Evolutionary conservation across 1,139 yeast genomes (phyloP).

Genomic region (Casaregolazyma lundiana): DNA sequence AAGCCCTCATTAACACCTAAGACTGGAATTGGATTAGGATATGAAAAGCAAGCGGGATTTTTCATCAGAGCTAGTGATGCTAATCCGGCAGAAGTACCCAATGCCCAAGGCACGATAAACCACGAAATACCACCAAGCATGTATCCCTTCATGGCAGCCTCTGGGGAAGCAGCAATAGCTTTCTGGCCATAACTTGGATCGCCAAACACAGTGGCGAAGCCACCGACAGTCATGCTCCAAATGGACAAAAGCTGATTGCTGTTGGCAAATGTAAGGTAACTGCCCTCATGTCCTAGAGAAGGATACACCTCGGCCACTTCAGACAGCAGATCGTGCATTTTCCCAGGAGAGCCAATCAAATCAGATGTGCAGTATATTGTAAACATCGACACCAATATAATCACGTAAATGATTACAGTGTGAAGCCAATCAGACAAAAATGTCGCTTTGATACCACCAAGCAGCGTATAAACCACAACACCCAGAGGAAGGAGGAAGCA

Average conservation of each 20-base stretch:
- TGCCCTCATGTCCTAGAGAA: conserved; percentile 62
- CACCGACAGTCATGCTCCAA: conserved; percentile 23
- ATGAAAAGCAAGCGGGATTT: conserved; percentile 68
- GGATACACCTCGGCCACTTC: conserved; percentile 56
- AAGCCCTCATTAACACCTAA: conserved; percentile 72
- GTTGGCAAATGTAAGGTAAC: conserved; percentile 62
- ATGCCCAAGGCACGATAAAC: conserved; percentile 80
- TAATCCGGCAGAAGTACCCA: conserved; percentile 77
- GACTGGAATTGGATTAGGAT: conserved; percentile 55
- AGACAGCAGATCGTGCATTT: conserved; percentile 64
- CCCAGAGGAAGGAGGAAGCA: conserved; percentile 76
- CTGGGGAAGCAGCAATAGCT: conserved; percentile 81
- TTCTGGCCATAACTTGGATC: conserved; percentile 35
- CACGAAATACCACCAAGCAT: conserved; percentile 80
- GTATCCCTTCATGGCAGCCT: conserved; percentile 78
- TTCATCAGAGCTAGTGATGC: conserved; percentile 68
- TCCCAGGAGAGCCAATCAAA: conserved; percentile 66
- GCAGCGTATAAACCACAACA: conserved; percentile 70
- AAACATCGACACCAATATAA: conserved; percentile 35
- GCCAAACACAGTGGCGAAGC: conserved; percentile 28
- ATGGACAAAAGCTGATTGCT: conserved; percentile 48
- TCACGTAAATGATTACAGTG: conserved; percentile 44
- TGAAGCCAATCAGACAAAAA: conserved; percentile 80
- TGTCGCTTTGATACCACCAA: conserved; percentile 86
- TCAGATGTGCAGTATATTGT: conserved; percentile 47